Evolutionary conservation across 2,329 filamentous ascomycete genomes (phyloP).

Genomic region (Venturia oleaginea): DNA sequence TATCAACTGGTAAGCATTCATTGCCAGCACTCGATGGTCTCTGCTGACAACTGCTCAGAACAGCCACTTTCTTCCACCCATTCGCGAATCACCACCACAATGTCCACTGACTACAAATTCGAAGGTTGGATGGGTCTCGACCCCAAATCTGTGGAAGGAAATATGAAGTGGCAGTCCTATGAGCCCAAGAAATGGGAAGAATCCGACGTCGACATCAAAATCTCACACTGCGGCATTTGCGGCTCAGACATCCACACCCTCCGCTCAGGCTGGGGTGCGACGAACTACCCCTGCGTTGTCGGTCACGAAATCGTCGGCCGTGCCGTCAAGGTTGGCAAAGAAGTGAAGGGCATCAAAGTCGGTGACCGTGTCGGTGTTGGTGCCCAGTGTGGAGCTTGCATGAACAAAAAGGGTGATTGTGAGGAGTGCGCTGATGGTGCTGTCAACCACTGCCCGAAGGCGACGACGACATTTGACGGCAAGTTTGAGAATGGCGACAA

Average conservation of each 20-base stretch:
- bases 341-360: conserved; percentile 36
- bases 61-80: background rate
- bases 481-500: conserved; percentile 51
- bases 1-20: background rate
- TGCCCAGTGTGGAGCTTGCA: conserved; percentile 40
- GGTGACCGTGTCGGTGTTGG: conserved; percentile 42
- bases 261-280: conserved; percentile 31
- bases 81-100: background rate
- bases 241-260: conserved; percentile 30
- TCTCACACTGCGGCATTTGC: conserved; percentile 27
- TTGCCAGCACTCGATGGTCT: background rate
- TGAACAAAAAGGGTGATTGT: conserved; percentile 32
- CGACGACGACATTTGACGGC: conserved; percentile 45
- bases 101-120: conserved; percentile 12
- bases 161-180: conserved; percentile 24
- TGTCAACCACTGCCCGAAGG: conserved; percentile 34
- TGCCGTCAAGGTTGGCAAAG: conserved; percentile 30
- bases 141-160: conserved; percentile 17
- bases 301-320: conserved; percentile 35
- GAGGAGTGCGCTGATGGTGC: conserved; percentile 42
- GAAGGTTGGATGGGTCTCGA: conserved; percentile 12
- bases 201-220: conserved; percentile 25
- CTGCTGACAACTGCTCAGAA: background rate
- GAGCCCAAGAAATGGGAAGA: conserved; percentile 19
- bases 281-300: conserved; percentile 29